Conservation (phyloP, 1,139 yeast species). For the Debaryomyces robertsiae region DNA sequence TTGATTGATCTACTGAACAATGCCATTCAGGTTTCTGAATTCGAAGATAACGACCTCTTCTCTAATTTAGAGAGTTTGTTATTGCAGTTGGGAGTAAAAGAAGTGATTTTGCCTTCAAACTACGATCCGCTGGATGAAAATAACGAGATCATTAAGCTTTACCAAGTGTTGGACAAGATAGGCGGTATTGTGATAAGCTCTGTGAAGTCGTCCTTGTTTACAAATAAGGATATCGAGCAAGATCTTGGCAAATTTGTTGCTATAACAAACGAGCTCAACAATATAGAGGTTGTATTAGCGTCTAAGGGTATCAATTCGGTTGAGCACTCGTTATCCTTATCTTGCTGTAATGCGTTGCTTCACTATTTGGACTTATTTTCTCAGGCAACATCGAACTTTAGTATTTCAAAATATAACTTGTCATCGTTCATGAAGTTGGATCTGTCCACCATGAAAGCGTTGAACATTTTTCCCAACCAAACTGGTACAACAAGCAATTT, state of each 20-base stretch:
- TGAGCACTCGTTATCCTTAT: conserved; percentile 36
- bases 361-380: conserved; percentile 64
- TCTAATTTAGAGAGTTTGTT: conserved; percentile 83
- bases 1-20: conserved; percentile 74
- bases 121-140: conserved; percentile 37
- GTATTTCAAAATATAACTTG: conserved; percentile 67
- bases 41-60: conserved; percentile 82
- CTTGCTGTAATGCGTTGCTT: conserved; percentile 64
- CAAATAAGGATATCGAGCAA: conserved; percentile 65
- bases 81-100: conserved; percentile 88
- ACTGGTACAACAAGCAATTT: conserved; percentile 32
- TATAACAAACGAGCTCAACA: conserved; percentile 31
- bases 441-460: conserved; percentile 83
- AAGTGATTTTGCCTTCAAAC: conserved; percentile 63
- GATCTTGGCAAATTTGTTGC: conserved; percentile 69
- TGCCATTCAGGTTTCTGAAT: conserved; percentile 72
- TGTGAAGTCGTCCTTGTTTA: conserved; percentile 57
- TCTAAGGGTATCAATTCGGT: conserved; percentile 53
- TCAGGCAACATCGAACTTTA: conserved; percentile 48
- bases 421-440: conserved; percentile 85
- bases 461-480: conserved; percentile 76
- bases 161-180: conserved; percentile 64
- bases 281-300: conserved; percentile 56
- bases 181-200: conserved; percentile 75
- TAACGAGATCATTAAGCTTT: conserved; percentile 50